Conservation (phyloP, 192 early-diverging fungal species). For the Coemansia sp. region DNA sequence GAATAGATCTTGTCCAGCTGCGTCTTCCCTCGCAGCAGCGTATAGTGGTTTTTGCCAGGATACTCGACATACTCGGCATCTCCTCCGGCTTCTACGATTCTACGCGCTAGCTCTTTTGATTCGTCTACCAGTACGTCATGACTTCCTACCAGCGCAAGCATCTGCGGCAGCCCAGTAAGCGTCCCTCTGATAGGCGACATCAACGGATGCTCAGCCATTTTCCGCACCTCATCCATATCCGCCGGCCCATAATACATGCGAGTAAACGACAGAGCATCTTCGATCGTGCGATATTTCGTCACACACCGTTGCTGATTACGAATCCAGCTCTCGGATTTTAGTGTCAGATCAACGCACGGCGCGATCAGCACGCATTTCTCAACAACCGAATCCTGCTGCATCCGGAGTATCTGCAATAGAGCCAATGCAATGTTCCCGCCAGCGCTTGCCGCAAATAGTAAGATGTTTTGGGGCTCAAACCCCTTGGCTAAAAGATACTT, state of each 20-base stretch:
- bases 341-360: conserved; percentile 27
- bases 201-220: conserved; percentile 18
- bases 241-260: conserved; percentile 26
- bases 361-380: conserved; percentile 10
- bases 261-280: conserved; percentile 9
- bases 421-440: conserved; percentile 28
- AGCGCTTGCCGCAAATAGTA: conserved; percentile 18
- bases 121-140: conserved; percentile 32
- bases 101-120: conserved; percentile 4
- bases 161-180: background rate
- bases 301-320: conserved; percentile 23
- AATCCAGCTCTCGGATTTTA: conserved; percentile 18
- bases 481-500: conserved; percentile 12
- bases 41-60: conserved; percentile 25
- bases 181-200: conserved; percentile 20
- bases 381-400: background rate
- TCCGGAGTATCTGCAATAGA: conserved; percentile 10
- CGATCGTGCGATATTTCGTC: background rate
- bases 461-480: conserved; percentile 16
- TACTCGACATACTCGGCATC: conserved; percentile 16
- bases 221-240: background rate
- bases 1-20: conserved; percentile 23
- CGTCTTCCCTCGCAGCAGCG: conserved; percentile 21
- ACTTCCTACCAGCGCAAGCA: conserved; percentile 24
- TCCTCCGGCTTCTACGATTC: background rate